Evolutionary conservation across 257 asterid species (phyloP), one percentile per base, ranked within the genome.

Genomic region (Haberlea rhodopensis): DNA sequence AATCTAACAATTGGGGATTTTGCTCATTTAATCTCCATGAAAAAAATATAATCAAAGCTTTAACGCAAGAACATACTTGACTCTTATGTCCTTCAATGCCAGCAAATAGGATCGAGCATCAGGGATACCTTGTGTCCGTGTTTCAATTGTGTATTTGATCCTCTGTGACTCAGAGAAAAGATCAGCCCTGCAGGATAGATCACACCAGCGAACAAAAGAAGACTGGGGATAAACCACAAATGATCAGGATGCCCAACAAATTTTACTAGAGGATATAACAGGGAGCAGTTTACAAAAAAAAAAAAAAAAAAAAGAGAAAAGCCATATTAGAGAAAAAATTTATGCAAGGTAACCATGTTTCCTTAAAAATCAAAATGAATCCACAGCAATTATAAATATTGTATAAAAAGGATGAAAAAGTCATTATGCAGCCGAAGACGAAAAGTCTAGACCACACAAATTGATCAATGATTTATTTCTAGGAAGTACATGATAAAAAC

Each of bases 71-170:
- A 76, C 90, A 71, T 89, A 94, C 99, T 87, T 94, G 75, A 80
- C 77, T 67, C 97, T 80, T 31, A 94, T 87, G 76, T 94, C 97
- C 86, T 86, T 75, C 78, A 87, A 52, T 2, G 86, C 88, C 72
- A 84, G 78, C 68, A 94, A 73, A 74, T 86, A 94, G 65, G 97
- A 77, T 27, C 99, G 85, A 55, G 90, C 96, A 79, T 94, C 97
- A 75, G 95, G 92, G 68, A 94, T 90, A 57, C 78, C 92, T 61
- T 81, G 78, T 56, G 97, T 94, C 59, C 77, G 78, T 68, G 89
- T 62, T 32, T 84, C 85, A 72, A 90, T 87, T 56, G 95, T 83
- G 85, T 78, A 82, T 57, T 94, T 82, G 76, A 87, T 90, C 80
- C 88, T 87, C 82, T 90, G 84, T 8, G 99, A 90, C 76, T 90